Percentiles rank a stretch among this genome's conserved stretches.
Conservation (phyloP, 2,329 filamentous ascomycete species). For the Domatiomyces catenatus region DNA sequence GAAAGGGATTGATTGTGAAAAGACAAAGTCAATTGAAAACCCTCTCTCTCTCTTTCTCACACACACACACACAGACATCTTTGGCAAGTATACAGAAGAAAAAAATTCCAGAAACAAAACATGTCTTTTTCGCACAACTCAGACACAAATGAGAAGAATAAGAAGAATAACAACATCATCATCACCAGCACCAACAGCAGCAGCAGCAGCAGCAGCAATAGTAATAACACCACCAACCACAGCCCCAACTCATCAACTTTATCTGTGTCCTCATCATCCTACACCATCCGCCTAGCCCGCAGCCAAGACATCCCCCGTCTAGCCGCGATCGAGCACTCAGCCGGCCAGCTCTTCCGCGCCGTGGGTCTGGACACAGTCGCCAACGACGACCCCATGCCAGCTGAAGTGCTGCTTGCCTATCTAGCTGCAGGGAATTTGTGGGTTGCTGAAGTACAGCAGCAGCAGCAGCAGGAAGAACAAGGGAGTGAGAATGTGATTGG, state of each 20-base stretch:
- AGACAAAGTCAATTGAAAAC: no score
- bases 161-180: no score
- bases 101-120: no score
- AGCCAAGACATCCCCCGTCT: not conserved
- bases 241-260: no score
- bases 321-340: constrained; percentile 3
- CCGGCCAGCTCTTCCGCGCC: constrained; percentile 2
- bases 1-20: no score
- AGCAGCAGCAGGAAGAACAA: not conserved
- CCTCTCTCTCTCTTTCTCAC: no score
- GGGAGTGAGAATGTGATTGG: constrained; percentile 2
- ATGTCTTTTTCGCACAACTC: no score
- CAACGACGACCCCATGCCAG: constrained; percentile 3
- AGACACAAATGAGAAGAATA: no score
- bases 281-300: constrained; percentile 2
- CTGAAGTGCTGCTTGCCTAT: not conserved
- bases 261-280: not conserved
- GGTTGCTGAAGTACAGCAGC: constrained; percentile 1
- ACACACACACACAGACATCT: no score
- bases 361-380: constrained; percentile 3
- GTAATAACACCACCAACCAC: not conserved
- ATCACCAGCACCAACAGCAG: no score
- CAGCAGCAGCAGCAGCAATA: not conserved
- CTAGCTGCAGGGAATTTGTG: constrained; percentile 1
- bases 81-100: no score